Evolutionary conservation across 306 rosid genomes (phyloP).

Genomic region (Dryas alaskensis): DNA sequence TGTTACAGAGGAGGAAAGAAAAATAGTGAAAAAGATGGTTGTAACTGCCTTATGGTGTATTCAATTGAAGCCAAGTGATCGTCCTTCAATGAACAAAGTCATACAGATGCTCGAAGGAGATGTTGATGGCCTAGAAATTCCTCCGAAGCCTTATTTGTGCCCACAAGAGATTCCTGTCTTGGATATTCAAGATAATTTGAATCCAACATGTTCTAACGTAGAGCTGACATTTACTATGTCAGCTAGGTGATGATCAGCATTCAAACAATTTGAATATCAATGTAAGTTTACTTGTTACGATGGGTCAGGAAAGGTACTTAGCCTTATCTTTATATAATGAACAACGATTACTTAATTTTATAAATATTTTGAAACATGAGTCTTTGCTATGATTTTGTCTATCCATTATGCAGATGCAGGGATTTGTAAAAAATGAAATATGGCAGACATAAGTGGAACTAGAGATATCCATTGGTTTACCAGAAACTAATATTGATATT

Average conservation of each 20-base stretch:
- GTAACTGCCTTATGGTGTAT: constrained; percentile 17
- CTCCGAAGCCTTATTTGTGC: background rate
- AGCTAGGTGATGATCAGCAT: background rate
- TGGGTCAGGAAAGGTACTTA: too few relatives aligned
- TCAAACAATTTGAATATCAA: background rate
- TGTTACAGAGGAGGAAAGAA: background rate
- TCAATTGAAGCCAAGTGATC: constrained; percentile 15
- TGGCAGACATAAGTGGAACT: too few relatives aligned
- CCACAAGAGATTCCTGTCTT: background rate
- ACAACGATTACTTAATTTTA: too few relatives aligned
- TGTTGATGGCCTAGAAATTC: background rate
- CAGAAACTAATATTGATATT: too few relatives aligned
- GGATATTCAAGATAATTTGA: background rate
- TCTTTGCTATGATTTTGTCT: too few relatives aligned
- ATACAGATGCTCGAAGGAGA: constrained; percentile 12
- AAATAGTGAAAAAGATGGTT: background rate
- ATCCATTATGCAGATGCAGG: too few relatives aligned
- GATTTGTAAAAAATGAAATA: too few relatives aligned
- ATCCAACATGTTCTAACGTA: background rate
- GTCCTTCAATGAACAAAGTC: constrained; percentile 8
- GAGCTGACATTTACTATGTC: background rate
- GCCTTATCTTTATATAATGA: too few relatives aligned
- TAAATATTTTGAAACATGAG: too few relatives aligned
- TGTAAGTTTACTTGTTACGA: too few relatives aligned
- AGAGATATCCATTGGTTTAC: too few relatives aligned